These are phyloP conservation scores for Fusarium compactum DNA, from an alignment of 2,329 filamentous ascomycete genomes.

Conservation along the genomic window DNA sequence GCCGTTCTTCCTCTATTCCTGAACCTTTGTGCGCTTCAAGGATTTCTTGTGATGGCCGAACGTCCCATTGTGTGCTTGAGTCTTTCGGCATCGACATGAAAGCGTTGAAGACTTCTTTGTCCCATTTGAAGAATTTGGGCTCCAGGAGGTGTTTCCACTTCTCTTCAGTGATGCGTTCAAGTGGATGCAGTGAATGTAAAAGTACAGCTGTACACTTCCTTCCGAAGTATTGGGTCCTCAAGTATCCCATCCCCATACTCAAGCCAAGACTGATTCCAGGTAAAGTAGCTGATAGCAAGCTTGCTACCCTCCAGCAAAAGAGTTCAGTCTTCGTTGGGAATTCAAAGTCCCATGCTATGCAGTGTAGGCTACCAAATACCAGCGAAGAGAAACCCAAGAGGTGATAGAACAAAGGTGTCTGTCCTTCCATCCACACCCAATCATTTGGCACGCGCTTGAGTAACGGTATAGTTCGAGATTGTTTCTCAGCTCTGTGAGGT, in stretches of 20 bases:
- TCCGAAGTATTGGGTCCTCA: rapidly evolving
- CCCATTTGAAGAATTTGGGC: no score
- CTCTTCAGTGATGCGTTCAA: no score
- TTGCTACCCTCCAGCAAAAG: background rate
- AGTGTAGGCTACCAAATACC: background rate
- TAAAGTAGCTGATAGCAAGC: background rate
- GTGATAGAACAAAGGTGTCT: background rate
- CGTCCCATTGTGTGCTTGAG: no score
- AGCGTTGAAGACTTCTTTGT: rapidly evolving
- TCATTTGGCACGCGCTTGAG: background rate
- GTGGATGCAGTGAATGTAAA: no score
- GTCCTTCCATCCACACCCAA: background rate
- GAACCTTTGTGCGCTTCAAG: no score
- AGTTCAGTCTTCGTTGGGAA: background rate
- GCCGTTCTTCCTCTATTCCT: no score
- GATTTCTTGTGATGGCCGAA: no score
- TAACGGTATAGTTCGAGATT: rapidly evolving
- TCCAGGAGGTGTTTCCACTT: rapidly evolving
- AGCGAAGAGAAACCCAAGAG: rapidly evolving
- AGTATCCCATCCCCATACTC: background rate
- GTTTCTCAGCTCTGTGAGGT: background rate
- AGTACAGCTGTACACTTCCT: no score
- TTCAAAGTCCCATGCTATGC: background rate
- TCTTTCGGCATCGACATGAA: no score
- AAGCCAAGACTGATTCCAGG: rapidly evolving